phyloP scores from a whole-genome alignment of 140 eudicot genomes.

The Stevia rebaudiana region DNA sequence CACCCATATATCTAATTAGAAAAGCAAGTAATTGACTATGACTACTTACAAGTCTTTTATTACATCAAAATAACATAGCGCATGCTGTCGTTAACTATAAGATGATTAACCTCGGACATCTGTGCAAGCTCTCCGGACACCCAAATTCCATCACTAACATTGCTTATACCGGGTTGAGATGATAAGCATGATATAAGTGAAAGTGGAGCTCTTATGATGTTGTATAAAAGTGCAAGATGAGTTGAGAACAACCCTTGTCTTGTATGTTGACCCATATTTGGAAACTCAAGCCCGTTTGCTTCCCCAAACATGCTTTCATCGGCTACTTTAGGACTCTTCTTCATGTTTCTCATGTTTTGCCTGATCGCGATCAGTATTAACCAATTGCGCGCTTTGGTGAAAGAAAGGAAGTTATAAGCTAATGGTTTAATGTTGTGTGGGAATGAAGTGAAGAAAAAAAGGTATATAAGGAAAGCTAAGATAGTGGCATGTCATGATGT shows the following conservation, averaged over 20 bases:
- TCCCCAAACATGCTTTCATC: slow-evolving; percentile 53
- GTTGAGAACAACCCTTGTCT: slow-evolving; percentile 30
- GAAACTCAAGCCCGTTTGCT: slow-evolving; percentile 28
- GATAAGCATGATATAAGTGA: slow-evolving; percentile 46
- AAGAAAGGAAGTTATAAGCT: not conserved
- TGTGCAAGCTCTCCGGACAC: slow-evolving; percentile 46
- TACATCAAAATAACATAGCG: slow-evolving; percentile 62
- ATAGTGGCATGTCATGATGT: slow-evolving; percentile 47
- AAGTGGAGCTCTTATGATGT: slow-evolving; percentile 45
- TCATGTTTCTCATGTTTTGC: slow-evolving; percentile 15
- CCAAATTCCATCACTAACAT: slow-evolving; percentile 54
- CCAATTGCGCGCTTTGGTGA: not conserved
- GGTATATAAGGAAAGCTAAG: slow-evolving; percentile 16
- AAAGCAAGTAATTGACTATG: not conserved
- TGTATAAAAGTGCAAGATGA: slow-evolving; percentile 34
- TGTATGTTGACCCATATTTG: slow-evolving; percentile 16
- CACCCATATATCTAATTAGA: not conserved
- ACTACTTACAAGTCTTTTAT: slow-evolving; percentile 12
- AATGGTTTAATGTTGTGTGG: slow-evolving; percentile 15
- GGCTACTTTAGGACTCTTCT: slow-evolving; percentile 55
- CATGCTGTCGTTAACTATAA: slow-evolving; percentile 57
- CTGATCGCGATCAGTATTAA: slow-evolving; percentile 8
- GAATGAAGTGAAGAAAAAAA: slow-evolving; percentile 26
- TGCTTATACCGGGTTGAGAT: slow-evolving; percentile 27
- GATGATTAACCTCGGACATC: slow-evolving; percentile 55